Conservation (phyloP, 139 green algal species). For the Yamagishiella unicocca region DNA sequence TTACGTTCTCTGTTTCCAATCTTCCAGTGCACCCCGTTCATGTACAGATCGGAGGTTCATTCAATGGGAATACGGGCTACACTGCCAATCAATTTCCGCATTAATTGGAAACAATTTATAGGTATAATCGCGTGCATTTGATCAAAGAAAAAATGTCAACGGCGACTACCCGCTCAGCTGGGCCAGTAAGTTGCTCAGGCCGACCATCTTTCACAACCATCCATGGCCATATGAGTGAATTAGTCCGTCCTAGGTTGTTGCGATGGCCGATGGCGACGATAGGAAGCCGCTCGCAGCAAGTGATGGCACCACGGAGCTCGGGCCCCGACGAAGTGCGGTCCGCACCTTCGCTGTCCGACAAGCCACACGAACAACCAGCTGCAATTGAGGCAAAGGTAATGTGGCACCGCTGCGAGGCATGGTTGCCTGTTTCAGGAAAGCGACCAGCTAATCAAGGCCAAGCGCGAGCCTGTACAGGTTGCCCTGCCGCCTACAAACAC, state of each 20-base stretch:
- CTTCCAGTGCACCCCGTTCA: no score
- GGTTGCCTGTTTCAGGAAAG: background rate
- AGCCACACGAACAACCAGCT: background rate
- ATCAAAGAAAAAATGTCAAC: background rate
- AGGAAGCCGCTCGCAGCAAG: background rate
- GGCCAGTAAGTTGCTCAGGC: constrained; percentile 17
- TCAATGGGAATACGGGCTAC: no score
- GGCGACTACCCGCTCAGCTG: background rate
- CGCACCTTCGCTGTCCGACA: constrained; percentile 1
- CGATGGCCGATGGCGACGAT: background rate
- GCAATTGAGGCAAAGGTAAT: background rate
- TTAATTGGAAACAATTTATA: no score
- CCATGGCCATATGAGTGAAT: background rate
- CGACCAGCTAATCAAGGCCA: background rate
- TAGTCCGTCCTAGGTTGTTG: no score
- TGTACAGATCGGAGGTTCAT: no score
- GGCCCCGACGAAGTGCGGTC: constrained; percentile 5
- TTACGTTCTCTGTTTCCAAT: no score
- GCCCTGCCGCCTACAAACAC: background rate
- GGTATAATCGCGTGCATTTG: background rate
- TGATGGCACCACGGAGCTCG: background rate
- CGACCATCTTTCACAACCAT: background rate
- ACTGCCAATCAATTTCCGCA: no score
- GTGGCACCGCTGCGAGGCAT: background rate
- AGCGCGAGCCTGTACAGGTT: background rate